A percentile compares a stretch with the other conserved stretches of the same genome.
These are phyloP conservation scores for Aspergillus carbonarius DNA, from an alignment of 2,329 filamentous ascomycete genomes.

Conservation along the genomic window DNA sequence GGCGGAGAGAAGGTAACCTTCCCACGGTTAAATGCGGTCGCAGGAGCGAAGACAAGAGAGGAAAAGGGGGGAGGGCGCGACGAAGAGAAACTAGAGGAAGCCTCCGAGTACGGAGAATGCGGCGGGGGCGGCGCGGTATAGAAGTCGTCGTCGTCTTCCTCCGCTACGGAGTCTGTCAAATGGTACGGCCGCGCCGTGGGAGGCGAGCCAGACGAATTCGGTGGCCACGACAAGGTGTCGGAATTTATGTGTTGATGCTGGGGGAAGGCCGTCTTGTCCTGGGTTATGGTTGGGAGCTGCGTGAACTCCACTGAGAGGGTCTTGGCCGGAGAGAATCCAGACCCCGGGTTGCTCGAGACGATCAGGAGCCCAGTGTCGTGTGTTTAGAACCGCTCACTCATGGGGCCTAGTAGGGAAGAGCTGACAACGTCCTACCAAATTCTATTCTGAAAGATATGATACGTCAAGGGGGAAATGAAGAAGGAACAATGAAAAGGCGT, in stretches of 20 bases:
- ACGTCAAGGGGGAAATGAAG: background rate
- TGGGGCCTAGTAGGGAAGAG: background rate
- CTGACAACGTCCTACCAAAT: background rate
- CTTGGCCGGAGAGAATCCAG: slow-evolving; percentile 17
- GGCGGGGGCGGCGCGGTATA: slow-evolving; percentile 39
- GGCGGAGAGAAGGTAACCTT: slow-evolving; percentile 49
- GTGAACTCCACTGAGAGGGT: slow-evolving; percentile 4
- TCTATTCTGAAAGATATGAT: background rate
- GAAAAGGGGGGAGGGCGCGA: slow-evolving; percentile 62
- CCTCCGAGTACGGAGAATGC: slow-evolving; percentile 38
- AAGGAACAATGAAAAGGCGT: background rate
- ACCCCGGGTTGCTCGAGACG: slow-evolving; percentile 15
- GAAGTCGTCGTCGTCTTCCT: slow-evolving; percentile 41
- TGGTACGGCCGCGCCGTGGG: slow-evolving; percentile 45
- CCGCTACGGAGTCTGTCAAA: slow-evolving; percentile 39
- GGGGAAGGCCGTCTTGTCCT: background rate
- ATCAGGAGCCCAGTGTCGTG: slow-evolving; percentile 16
- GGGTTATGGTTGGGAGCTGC: background rate
- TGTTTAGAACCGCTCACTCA: slow-evolving; percentile 10
- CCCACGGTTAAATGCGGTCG: slow-evolving; percentile 37
- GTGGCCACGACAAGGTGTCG: slow-evolving; percentile 37
- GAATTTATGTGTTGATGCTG: slow-evolving; percentile 4
- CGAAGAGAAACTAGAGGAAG: slow-evolving; percentile 53
- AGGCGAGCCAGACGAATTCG: slow-evolving; percentile 36
- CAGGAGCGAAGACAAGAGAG: slow-evolving; percentile 58